Evolutionary conservation across 805 yeast genomes (phyloP), one percentile per base, ranked within the genome.

Genomic region (Kluyveromyces aestuarii): DNA sequence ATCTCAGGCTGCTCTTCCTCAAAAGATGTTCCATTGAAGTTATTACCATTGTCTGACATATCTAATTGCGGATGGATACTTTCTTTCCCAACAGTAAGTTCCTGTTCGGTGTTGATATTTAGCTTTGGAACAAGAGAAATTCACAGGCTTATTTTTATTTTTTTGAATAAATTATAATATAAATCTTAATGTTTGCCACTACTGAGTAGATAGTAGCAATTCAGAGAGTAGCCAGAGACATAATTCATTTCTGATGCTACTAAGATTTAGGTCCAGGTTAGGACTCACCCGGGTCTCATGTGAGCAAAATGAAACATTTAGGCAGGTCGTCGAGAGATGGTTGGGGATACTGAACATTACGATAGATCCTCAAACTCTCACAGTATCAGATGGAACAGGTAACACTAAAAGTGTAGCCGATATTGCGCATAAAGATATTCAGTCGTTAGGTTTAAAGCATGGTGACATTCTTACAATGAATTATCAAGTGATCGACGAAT

Each of bases 221-320:
- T 21, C 25, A 2, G 7, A 30, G 35, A 2, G 3, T 5, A 10
- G 14, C 8, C 4, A 30, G 8, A 30, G 14, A 30, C 2, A 30
- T 11, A 30, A 10, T 30, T 30, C 35, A 30, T 11, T 21, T 33
- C 16, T 21, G 27, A 66, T 66, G 88, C 77, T 90, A 55, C 69
- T 85, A 19, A 73, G 99, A 59, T 87, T 93, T 67, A 76, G 96
- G 60, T 74, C 93, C 27, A 87, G 79, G 59, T 85, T 86, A 55
- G 98, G 98, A 8, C 83, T 81, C 77, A 80, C 79, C 62, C 76
- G 98, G 48, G 75, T 86, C 36, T 62, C 69, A 25, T 79, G 77
- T 27, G 79, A 78, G 25, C 66, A 71, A 3, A 44, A 56, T 1
- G 72, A 71, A 18, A 68, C 69, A 8, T 79, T 86, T 51, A 60